A percentile compares a stretch with the other conserved stretches of the same genome.
phyloP scores from a whole-genome alignment of 805 yeast species.

The Saturnispora serradocipensis region DNA sequence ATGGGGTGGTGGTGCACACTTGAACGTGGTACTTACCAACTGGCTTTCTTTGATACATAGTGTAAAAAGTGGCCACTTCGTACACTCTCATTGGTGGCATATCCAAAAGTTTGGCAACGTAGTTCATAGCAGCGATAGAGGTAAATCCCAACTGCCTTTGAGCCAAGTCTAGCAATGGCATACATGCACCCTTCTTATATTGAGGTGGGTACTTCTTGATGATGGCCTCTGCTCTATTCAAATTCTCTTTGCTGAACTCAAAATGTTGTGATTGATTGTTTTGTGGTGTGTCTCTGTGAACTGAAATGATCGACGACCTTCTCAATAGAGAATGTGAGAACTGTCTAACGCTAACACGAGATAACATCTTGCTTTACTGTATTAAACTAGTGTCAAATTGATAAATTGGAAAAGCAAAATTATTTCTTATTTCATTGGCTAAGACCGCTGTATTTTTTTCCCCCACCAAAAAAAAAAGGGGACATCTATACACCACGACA shows the following conservation, averaged over 20 bases:
- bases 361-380: neutral
- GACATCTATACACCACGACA: neutral
- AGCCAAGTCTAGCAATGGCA: conserved; percentile 81
- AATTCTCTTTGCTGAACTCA: conserved; percentile 60
- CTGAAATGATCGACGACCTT: conserved; percentile 33
- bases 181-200: conserved; percentile 79
- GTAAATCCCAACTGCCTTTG: conserved; percentile 85
- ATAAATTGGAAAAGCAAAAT: neutral
- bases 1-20: conserved; percentile 85
- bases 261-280: conserved; percentile 64
- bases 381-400: neutral
- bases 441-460: neutral
- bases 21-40: conserved; percentile 80
- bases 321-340: conserved; percentile 10
- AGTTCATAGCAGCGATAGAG: conserved; percentile 80
- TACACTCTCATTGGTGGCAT: conserved; percentile 94
- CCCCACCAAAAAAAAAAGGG: neutral
- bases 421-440: neutral
- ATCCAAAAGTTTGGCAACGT: conserved; percentile 73
- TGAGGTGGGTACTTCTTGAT: conserved; percentile 77
- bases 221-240: conserved; percentile 59
- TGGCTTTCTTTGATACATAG: conserved; percentile 82
- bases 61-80: conserved; percentile 86
- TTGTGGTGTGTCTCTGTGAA: conserved; percentile 63
- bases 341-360: neutral